phyloP scores from a whole-genome alignment of 345 rosid species.

The Clausena lansium region DNA sequence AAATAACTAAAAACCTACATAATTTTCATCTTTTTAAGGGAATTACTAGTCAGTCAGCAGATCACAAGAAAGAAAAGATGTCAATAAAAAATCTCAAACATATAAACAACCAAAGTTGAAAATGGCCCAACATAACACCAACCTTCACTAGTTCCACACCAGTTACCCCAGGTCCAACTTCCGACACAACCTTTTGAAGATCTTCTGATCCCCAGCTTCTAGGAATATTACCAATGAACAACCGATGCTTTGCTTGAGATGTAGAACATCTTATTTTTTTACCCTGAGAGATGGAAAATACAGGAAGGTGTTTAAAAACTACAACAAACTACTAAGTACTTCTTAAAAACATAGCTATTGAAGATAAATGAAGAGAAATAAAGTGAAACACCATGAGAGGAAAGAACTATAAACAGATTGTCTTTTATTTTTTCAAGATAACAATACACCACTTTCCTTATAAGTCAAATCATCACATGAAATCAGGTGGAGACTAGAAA shows the following conservation, averaged over 20 bases:
- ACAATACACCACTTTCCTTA: background rate
- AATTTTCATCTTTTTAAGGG: background rate
- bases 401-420: background rate
- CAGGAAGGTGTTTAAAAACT: conserved; percentile 1
- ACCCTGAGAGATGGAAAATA: conserved; percentile 41
- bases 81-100: conserved; percentile 5
- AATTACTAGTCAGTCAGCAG: background rate
- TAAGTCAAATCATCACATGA: background rate
- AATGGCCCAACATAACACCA: conserved; percentile 15
- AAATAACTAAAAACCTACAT: background rate
- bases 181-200: conserved; percentile 45
- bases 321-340: conserved; percentile 4
- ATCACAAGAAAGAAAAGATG: background rate
- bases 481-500: background rate
- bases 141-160: conserved; percentile 64
- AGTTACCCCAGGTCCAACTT: conserved; percentile 67
- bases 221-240: conserved; percentile 71
- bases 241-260: conserved; percentile 55
- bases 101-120: background rate
- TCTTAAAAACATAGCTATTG: background rate
- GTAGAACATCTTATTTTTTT: conserved; percentile 58
- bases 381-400: background rate
- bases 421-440: background rate
- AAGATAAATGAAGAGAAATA: background rate
- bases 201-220: conserved; percentile 59